phyloP scores from a whole-genome alignment of 176 grass and related monocot genomes.

The Juncus inflexus region DNA sequence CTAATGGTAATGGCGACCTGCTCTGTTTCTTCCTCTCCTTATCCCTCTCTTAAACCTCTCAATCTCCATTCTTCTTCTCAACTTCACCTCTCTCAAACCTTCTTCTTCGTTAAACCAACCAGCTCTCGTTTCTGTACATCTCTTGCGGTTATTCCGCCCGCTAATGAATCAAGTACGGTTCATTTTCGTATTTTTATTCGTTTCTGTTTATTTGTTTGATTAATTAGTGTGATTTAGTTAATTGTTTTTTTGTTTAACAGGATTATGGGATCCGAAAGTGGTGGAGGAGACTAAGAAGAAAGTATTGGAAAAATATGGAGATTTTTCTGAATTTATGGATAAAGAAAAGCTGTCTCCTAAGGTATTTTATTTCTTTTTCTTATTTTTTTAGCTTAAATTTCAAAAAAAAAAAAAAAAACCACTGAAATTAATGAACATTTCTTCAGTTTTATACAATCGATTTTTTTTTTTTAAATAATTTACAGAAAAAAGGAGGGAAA shows the following conservation, averaged over 20 bases:
- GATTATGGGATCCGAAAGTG: slow-evolving; percentile 12
- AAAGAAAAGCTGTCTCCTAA: slow-evolving; percentile 6
- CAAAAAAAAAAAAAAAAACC: background rate
- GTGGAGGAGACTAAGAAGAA: background rate
- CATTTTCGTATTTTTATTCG: background rate
- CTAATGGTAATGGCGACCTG: slow-evolving; percentile 17
- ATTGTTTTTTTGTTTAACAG: background rate
- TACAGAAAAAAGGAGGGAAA: slow-evolving; percentile 23
- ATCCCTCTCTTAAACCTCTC: slow-evolving; percentile 9
- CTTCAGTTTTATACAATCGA: slow-evolving; percentile 3
- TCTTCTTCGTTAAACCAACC: background rate
- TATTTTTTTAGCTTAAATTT: background rate
- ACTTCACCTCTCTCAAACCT: background rate
- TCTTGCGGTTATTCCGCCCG: background rate
- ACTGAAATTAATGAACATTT: background rate
- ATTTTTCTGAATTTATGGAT: slow-evolving; percentile 3
- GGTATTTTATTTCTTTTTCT: slow-evolving; percentile 10
- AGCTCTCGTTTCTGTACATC: background rate
- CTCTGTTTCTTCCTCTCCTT: slow-evolving; percentile 4
- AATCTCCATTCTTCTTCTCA: slow-evolving; percentile 13
- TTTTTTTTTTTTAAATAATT: background rate
- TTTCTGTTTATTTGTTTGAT: background rate
- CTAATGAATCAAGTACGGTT: no score
- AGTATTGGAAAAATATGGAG: slow-evolving; percentile 8
- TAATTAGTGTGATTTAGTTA: background rate